These are phyloP conservation scores for Guillardia theta DNA, from an alignment of 78 protist species.

Conservation along the genomic window DNA sequence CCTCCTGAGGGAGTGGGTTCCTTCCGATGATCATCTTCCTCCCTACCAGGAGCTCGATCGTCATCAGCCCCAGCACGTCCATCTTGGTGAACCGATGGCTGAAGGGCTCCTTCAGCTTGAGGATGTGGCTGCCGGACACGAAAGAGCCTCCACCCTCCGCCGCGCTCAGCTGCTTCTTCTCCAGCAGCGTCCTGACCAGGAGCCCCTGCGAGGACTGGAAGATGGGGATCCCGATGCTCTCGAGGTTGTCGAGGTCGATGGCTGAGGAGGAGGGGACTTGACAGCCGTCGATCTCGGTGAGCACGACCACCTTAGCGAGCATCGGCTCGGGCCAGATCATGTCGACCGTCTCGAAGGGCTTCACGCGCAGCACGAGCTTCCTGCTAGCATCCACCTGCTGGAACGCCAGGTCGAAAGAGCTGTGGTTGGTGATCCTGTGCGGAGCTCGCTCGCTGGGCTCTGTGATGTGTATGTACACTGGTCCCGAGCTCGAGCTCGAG, in stretches of 20 bases:
- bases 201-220: too few species aligned
- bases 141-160: too few species aligned
- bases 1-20: too few species aligned
- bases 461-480: not conserved
- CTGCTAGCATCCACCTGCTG: not conserved
- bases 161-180: too few species aligned
- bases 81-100: not conserved
- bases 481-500: not conserved
- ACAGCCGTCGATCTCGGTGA: not conserved
- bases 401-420: not conserved
- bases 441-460: not conserved
- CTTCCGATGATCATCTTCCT: too few species aligned
- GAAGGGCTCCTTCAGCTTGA: too few species aligned
- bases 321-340: constrained; percentile 29
- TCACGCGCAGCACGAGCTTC: not conserved
- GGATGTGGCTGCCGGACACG: too few species aligned
- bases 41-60: too few species aligned
- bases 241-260: not conserved
- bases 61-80: not conserved
- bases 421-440: not conserved
- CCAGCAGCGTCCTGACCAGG: too few species aligned
- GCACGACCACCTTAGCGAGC: not conserved
- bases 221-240: too few species aligned
- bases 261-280: not conserved
- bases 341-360: not conserved